These are phyloP conservation scores for Tricladium varicosporioides DNA, from an alignment of 2,329 filamentous ascomycete species.

Conservation along the genomic window DNA sequence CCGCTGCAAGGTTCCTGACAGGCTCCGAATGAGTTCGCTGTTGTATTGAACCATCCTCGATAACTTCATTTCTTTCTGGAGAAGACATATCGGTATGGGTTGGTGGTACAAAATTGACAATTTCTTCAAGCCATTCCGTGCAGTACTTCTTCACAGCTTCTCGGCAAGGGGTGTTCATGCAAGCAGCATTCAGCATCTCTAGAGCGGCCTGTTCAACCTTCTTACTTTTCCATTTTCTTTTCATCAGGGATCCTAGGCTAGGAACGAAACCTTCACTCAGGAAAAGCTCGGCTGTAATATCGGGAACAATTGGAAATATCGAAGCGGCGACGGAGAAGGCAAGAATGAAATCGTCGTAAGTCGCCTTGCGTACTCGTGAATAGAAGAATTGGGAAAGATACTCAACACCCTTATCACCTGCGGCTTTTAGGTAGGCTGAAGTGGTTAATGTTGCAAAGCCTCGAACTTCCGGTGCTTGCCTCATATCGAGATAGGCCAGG, in stretches of 20 bases:
- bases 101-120: constrained; percentile 71
- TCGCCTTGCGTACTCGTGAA: constrained; percentile 66
- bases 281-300: constrained; percentile 74
- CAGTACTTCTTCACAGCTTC: constrained; percentile 84
- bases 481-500: constrained; percentile 81
- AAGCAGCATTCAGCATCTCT: constrained; percentile 88
- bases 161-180: constrained; percentile 78
- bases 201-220: constrained; percentile 84
- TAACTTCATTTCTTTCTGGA: constrained; percentile 19
- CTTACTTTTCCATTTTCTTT: constrained; percentile 77
- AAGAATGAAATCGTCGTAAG: constrained; percentile 83
- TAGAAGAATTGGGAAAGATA: constrained; percentile 75
- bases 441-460: constrained; percentile 80
- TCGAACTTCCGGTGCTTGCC: constrained; percentile 69
- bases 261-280: constrained; percentile 84
- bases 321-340: constrained; percentile 91
- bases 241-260: constrained; percentile 72
- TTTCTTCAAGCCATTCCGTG: constrained; percentile 80
- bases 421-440: constrained; percentile 79
- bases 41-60: constrained; percentile 32
- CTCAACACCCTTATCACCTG: constrained; percentile 66
- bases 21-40: constrained; percentile 52
- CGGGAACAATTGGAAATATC: constrained; percentile 81
- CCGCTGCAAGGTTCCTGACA: constrained; percentile 66
- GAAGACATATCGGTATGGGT: constrained; percentile 37